These are phyloP conservation scores for Neurospora sp. DNA, from an alignment of 2,329 filamentous ascomycete species.

Conservation along the genomic window DNA sequence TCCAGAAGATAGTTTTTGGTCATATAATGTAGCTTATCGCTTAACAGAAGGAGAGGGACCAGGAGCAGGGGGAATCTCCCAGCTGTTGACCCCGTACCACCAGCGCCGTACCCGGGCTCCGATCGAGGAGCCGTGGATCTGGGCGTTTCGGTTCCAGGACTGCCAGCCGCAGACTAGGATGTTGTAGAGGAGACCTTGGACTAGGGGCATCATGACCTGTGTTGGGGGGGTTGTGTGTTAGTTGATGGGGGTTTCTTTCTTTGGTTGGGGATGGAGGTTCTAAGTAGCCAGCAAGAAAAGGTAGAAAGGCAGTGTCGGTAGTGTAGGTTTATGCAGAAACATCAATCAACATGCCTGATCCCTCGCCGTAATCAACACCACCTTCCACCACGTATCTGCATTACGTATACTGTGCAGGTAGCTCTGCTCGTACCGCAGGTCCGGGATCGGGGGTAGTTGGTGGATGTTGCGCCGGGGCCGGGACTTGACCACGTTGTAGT, in stretches of 20 bases:
- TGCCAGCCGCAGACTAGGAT: constrained; percentile 79
- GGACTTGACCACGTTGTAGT: constrained; percentile 42
- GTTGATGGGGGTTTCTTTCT: background rate
- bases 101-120: constrained; percentile 74
- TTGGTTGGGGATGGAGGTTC: background rate
- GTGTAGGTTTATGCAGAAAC: background rate
- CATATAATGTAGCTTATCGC: background rate
- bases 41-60: background rate
- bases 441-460: constrained; percentile 59
- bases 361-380: constrained; percentile 73
- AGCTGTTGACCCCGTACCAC: constrained; percentile 95
- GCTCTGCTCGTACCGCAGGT: constrained; percentile 95
- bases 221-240: background rate
- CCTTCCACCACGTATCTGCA: constrained; percentile 68
- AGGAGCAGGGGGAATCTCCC: constrained; percentile 49
- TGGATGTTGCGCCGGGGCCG: constrained; percentile 37
- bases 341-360: constrained; percentile 60
- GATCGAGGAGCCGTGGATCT: constrained; percentile 63
- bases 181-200: constrained; percentile 85
- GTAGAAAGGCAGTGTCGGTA: background rate
- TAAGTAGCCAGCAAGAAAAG: background rate
- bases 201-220: constrained; percentile 73
- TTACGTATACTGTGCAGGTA: constrained; percentile 82
- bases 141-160: constrained; percentile 72
- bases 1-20: background rate